Conservation (phyloP, 164 flowering plant species). For the Paratinospora sagittata region DNA sequence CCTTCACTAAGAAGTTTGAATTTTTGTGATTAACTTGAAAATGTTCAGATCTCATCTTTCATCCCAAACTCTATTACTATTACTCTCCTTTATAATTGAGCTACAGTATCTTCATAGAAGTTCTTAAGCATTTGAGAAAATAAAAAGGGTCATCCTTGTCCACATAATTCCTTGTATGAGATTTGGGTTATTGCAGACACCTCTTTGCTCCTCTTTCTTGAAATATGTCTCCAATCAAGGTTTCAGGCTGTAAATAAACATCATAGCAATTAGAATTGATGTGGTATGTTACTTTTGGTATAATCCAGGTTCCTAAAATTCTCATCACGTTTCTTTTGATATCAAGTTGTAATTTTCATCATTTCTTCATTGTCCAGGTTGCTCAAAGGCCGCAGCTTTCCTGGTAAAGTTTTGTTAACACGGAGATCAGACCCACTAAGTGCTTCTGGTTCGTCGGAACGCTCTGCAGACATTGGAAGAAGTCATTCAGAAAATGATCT, state of each 20-base stretch:
- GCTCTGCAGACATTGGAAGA: conserved; percentile 41
- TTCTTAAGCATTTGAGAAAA: too few species aligned
- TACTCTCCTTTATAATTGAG: too few species aligned
- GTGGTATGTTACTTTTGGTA: neutral
- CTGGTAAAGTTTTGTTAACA: conserved; percentile 82
- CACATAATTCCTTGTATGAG: too few species aligned
- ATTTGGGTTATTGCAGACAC: too few species aligned
- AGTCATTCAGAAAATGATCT: conserved; percentile 52
- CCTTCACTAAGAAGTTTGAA: too few species aligned
- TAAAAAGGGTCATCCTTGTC: too few species aligned
- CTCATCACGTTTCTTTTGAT: neutral
- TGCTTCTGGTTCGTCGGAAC: conserved; percentile 25
- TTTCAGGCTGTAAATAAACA: neutral
- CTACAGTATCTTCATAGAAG: too few species aligned
- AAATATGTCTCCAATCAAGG: neutral
- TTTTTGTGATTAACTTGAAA: too few species aligned
- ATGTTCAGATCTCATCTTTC: too few species aligned
- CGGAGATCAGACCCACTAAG: conserved; percentile 58
- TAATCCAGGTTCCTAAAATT: neutral
- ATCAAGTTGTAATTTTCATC: neutral
- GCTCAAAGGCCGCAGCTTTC: conserved; percentile 90
- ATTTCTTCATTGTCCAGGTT: conserved; percentile 32
- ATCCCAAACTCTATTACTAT: too few species aligned
- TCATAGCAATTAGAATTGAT: neutral
- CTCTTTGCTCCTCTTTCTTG: too few species aligned